Percentiles rank a stretch among this genome's conserved stretches.
These are phyloP conservation scores for Warburgia ugandensis DNA, from an alignment of 164 flowering plant genomes.

Conservation along the genomic window DNA sequence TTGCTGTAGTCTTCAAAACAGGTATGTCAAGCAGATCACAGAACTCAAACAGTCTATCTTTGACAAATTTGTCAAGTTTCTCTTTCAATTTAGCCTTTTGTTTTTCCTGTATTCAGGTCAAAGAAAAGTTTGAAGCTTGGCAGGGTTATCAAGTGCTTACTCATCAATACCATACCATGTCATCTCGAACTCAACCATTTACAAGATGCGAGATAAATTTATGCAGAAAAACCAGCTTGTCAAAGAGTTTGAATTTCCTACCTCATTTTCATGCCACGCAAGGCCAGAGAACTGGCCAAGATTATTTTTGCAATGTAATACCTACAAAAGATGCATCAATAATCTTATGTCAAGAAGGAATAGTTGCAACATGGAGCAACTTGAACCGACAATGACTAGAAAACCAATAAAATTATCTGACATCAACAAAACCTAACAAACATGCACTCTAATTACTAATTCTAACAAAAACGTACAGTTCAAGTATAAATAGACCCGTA, in stretches of 20 bases:
- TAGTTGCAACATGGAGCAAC: not conserved
- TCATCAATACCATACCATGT: not conserved
- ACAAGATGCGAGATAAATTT: not conserved
- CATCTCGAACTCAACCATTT: not conserved
- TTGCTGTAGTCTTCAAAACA: conserved; percentile 49
- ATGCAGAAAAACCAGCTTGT: not conserved
- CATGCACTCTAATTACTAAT: not conserved
- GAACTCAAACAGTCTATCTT: conserved; percentile 70
- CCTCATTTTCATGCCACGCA: conserved; percentile 91
- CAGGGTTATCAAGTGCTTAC: not conserved
- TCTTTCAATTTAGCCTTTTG: conserved; percentile 63
- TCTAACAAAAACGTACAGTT: too few species aligned
- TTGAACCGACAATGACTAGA: not conserved
- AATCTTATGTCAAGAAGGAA: not conserved
- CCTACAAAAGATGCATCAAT: conserved; percentile 39
- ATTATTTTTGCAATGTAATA: conserved; percentile 54
- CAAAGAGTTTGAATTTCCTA: conserved; percentile 4
- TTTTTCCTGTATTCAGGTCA: conserved; percentile 53
- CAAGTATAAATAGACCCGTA: not conserved
- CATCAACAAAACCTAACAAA: not conserved
- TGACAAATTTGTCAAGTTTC: conserved; percentile 68
- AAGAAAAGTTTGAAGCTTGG: not conserved
- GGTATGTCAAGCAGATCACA: conserved; percentile 82
- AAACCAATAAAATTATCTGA: not conserved
- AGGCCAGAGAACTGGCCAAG: conserved; percentile 88